phyloP scores from a whole-genome alignment of 192 early-diverging fungal genomes.

The Piromyces finnis region DNA sequence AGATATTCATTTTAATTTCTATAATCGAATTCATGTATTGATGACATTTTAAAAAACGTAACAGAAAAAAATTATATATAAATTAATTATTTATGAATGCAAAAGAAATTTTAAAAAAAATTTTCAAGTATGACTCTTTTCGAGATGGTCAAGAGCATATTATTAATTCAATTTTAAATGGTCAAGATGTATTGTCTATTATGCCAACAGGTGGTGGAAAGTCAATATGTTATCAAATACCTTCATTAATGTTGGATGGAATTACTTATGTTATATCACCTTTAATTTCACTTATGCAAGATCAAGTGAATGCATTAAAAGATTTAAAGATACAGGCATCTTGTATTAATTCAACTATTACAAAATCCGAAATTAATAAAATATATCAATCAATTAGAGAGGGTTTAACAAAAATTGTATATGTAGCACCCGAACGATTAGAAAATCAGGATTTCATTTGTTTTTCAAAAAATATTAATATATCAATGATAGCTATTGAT shows the following conservation, averaged over 20 bases:
- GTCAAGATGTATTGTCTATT: slow-evolving; percentile 19
- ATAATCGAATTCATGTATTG: too few species aligned
- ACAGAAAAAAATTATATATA: too few species aligned
- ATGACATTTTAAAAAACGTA: too few species aligned
- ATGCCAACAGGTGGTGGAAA: slow-evolving; percentile 32
- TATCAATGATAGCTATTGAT: slow-evolving; percentile 23
- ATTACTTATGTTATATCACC: slow-evolving; percentile 31
- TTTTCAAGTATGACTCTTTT: background rate
- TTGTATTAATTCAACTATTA: slow-evolving; percentile 9
- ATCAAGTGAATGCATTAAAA: slow-evolving; percentile 24
- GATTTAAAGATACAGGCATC: slow-evolving; percentile 6
- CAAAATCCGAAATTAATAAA: background rate
- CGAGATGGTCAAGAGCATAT: slow-evolving; percentile 22
- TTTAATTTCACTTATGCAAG: slow-evolving; percentile 26
- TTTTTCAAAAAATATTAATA: slow-evolving; percentile 3
- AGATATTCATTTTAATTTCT: too few species aligned
- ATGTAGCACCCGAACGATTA: slow-evolving; percentile 26
- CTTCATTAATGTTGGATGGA: slow-evolving; percentile 12
- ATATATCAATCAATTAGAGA: background rate
- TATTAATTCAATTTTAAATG: slow-evolving; percentile 30
- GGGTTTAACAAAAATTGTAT: slow-evolving; percentile 8
- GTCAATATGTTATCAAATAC: slow-evolving; percentile 32
- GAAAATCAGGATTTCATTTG: background rate
- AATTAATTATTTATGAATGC: background rate
- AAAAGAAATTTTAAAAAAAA: background rate